These are phyloP conservation scores for Eutrema heterophyllum DNA, from an alignment of 345 rosid genomes.

Conservation along the genomic window DNA sequence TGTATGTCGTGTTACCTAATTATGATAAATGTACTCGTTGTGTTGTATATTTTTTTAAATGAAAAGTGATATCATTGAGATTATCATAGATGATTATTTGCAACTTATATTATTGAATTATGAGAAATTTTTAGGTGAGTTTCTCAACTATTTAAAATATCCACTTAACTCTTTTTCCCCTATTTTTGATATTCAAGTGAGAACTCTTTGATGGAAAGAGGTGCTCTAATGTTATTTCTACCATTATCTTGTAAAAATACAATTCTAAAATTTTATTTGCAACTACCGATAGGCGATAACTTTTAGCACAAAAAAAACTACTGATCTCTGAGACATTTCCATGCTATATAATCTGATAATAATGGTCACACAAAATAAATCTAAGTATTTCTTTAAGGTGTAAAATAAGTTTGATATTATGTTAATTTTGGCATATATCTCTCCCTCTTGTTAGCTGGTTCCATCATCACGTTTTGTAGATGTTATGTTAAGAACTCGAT, in stretches of 20 bases:
- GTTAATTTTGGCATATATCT: neutral
- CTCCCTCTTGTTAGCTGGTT: neutral
- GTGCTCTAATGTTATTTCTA: neutral
- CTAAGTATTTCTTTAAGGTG: neutral
- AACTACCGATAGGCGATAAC: neutral
- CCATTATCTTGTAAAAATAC: neutral
- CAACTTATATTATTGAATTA: neutral
- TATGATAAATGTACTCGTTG: neutral
- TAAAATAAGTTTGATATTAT: neutral
- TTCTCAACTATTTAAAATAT: too few relatives aligned
- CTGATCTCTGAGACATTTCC: neutral
- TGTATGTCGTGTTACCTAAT: slow-evolving; percentile 6
- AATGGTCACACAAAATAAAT: neutral
- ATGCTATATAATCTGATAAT: neutral
- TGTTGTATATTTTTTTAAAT: neutral
- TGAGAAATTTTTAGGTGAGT: neutral
- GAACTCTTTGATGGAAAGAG: too few relatives aligned
- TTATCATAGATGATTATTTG: neutral
- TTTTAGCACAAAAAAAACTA: too few relatives aligned
- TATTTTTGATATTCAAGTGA: too few relatives aligned
- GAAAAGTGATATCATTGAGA: slow-evolving; percentile 6
- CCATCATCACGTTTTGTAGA: neutral
- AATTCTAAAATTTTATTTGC: neutral
- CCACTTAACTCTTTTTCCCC: too few relatives aligned
- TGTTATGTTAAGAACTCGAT: neutral